These are phyloP conservation scores for Pelargonium fulgidum DNA, from an alignment of 441 rosid species.

Conservation along the genomic window DNA sequence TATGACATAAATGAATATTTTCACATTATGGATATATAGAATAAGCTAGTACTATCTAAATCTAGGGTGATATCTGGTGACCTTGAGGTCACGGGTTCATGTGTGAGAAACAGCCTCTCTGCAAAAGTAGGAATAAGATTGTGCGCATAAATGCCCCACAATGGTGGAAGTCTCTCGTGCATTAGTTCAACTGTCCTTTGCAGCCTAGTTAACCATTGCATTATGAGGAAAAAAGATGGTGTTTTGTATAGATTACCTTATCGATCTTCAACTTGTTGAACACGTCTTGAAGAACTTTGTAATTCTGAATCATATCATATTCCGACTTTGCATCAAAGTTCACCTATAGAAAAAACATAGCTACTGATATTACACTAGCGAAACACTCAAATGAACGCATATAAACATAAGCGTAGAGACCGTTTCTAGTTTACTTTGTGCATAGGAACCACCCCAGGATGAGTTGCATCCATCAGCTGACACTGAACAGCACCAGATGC, in stretches of 20 bases:
- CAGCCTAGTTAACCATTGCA: neutral
- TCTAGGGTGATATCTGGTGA: too few species aligned
- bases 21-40: too few species aligned
- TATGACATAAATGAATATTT: too few species aligned
- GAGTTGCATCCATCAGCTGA: neutral
- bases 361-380: neutral
- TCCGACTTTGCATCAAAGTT: slow-evolving; percentile 10
- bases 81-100: too few species aligned
- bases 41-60: too few species aligned
- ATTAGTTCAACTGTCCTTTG: too few species aligned
- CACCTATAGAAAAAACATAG: neutral
- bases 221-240: neutral
- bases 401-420: neutral
- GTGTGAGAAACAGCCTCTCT: too few species aligned
- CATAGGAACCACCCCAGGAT: slow-evolving; percentile 1
- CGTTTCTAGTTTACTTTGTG: neutral
- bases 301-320: slow-evolving; percentile 8
- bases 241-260: slow-evolving; percentile 1
- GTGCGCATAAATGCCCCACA: too few species aligned
- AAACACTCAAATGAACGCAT: neutral
- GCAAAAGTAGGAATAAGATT: too few species aligned
- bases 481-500: slow-evolving; percentile 4
- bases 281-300: slow-evolving; percentile 7
- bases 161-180: too few species aligned
- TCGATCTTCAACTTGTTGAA: slow-evolving; percentile 5